Conservation (phyloP, 805 yeast genomes). For the Candida ponderosae region DNA sequence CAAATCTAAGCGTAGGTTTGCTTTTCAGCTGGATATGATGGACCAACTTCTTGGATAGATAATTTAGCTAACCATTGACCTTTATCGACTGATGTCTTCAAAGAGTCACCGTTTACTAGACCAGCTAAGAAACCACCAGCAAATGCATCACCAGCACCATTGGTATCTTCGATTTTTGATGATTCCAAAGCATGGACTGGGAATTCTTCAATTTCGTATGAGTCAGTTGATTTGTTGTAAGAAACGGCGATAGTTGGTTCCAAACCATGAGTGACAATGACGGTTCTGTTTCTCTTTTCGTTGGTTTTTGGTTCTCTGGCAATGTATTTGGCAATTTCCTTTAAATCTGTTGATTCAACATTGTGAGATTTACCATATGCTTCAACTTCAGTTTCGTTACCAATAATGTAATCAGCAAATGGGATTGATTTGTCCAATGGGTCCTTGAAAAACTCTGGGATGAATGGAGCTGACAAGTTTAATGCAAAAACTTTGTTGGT, state of each 20-base stretch:
- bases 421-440: slow-evolving; percentile 74
- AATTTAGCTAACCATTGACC: slow-evolving; percentile 97
- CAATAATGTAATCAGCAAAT: slow-evolving; percentile 85
- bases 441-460: slow-evolving; percentile 91
- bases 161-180: slow-evolving; percentile 76
- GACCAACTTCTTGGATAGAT: slow-evolving; percentile 90
- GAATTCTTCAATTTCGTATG: slow-evolving; percentile 41
- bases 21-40: slow-evolving; percentile 83
- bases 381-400: slow-evolving; percentile 96
- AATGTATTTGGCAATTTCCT: slow-evolving; percentile 72
- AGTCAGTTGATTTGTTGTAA: slow-evolving; percentile 39
- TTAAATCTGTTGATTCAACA: slow-evolving; percentile 48
- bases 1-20: slow-evolving; percentile 32
- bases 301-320: slow-evolving; percentile 75
- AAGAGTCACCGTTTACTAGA: slow-evolving; percentile 61
- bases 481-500: slow-evolving; percentile 69
- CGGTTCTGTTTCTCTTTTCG: slow-evolving; percentile 65
- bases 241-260: slow-evolving; percentile 81
- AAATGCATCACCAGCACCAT: slow-evolving; percentile 99
- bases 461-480: slow-evolving; percentile 95
- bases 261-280: slow-evolving; percentile 91
- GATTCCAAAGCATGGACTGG: slow-evolving; percentile 67
- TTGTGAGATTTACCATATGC: slow-evolving; percentile 86
- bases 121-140: slow-evolving; percentile 96
- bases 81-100: slow-evolving; percentile 58